Percentiles rank a stretch among this genome's conserved stretches.
These are phyloP conservation scores for Entonaema liquescens DNA, from an alignment of 495 filamentous ascomycete genomes.

Conservation along the genomic window DNA sequence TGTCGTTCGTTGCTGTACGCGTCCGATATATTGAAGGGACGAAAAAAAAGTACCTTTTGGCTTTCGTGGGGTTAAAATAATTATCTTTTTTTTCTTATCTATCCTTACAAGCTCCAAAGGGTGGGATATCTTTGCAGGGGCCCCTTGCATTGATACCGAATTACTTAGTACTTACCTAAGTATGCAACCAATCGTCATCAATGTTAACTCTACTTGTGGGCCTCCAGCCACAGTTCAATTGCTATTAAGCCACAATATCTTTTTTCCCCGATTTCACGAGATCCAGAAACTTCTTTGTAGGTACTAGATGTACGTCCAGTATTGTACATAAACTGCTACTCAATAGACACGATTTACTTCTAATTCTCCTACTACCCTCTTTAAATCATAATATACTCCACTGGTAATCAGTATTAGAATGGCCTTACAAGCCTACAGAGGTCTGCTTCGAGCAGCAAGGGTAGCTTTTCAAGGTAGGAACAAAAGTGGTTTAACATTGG, in stretches of 20 bases:
- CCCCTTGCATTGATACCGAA: conserved; percentile 40
- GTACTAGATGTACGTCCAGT: background rate
- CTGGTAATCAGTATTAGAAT: conserved; percentile 48
- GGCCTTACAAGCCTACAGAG: conserved; percentile 81
- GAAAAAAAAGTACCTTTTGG: background rate
- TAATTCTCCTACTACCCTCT: too few species aligned
- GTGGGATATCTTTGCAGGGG: conserved; percentile 40
- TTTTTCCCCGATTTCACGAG: background rate
- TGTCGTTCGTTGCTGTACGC: conserved; percentile 21
- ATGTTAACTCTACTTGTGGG: too few species aligned
- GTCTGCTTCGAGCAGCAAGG: conserved; percentile 80
- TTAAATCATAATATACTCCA: background rate
- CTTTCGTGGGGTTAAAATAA: conserved; percentile 29
- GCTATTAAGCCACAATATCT: background rate
- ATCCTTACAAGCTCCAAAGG: background rate
- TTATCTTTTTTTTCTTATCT: conserved; percentile 24
- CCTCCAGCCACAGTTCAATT: background rate
- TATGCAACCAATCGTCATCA: too few species aligned
- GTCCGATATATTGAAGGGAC: conserved; percentile 1
- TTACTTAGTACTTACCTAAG: background rate
- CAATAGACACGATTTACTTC: background rate
- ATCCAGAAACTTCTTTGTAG: background rate
- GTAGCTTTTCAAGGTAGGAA: conserved; percentile 81
- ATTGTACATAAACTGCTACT: background rate
- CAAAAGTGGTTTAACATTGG: background rate